A percentile compares a stretch with the other conserved stretches of the same genome.
Evolutionary conservation across 768 basidiomycete species (phyloP).

Genomic region (Kwoniella dejecticola): DNA sequence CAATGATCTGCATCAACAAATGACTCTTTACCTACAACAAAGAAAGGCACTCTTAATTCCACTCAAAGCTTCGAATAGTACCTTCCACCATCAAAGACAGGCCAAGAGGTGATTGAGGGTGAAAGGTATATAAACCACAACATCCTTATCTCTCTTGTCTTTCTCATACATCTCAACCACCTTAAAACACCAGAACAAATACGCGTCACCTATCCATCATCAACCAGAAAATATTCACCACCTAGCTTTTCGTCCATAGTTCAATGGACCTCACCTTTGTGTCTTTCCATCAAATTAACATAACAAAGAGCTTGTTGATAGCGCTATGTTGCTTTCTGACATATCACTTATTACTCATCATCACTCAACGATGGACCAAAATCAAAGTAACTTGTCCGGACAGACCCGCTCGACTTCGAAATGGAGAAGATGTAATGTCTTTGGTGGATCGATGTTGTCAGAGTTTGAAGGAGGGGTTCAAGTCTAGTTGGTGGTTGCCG

Average conservation of each 20-base stretch:
- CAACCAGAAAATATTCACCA: background rate
- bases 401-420: background rate
- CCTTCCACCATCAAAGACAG: no score
- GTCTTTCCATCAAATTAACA: background rate
- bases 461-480: slow-evolving; percentile 29
- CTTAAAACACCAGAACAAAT: no score
- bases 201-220: background rate
- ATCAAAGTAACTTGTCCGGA: slow-evolving; percentile 14
- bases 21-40: no score
- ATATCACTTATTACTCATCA: background rate
- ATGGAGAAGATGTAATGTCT: slow-evolving; percentile 5
- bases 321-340: slow-evolving; percentile 10
- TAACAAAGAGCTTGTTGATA: background rate
- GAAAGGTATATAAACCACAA: no score
- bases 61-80: no score
- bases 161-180: no score
- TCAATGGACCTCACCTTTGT: slow-evolving; percentile 10
- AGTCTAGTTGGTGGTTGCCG: slow-evolving; percentile 48
- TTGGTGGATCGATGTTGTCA: slow-evolving; percentile 10
- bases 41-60: no score
- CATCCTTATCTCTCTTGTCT: no score
- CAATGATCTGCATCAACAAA: no score
- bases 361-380: background rate
- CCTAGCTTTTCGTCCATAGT: no score
- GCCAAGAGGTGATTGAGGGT: no score